Base-by-base conservation (phyloP, 208 protist genomes). In the Acanthamoeba royreba region DNA sequence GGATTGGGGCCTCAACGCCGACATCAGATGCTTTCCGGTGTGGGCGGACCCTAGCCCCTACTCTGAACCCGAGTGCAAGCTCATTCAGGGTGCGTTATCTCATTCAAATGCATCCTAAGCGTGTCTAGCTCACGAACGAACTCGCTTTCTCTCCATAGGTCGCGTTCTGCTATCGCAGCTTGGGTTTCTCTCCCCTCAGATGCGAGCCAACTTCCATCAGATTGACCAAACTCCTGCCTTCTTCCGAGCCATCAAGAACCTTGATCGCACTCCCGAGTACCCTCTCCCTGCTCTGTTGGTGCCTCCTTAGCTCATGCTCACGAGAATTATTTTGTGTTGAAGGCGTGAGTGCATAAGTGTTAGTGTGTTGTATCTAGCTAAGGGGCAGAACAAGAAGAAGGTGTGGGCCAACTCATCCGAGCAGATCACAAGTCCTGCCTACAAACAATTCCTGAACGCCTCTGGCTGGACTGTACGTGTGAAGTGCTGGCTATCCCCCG, bases 321-420 rank as follows among this genome's bases (percentile, higher is more conserved):
- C 55, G 55, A 25, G 49, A 19, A 19, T 8, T 42, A 7, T 8
- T 5, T 8, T 5, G 55, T n/a, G 5, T 8, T 66, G 55, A 17
- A 89, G 81, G 42, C 81, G 81, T 22, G 81, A 89, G 47, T 89
- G 81, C 47, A 63, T 89, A 9, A 89, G 46, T 31, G 40, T 89
- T 38, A 46, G 81, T 22, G 81, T 89, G 42, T 35, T 52, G 11
- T 89, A 89, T 35, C 28, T 89, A 63, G 47, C n/a, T 19, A 52
- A 89, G 28, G 81, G 47, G 4, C 81, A 89, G 47, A 89, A 38
- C 5, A 63, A 63, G 81, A 43, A 89, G 38, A 38, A 89, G 7
- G 47, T 89, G 47, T 61, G 40, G 47, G n/a, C 81, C 52, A 89
- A 89, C 52, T 7, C 40, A 4, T 9, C 46, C 47, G 81, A 5